Evolutionary conservation across 176 grass and related monocot species (phyloP).

Genomic region (Tuctoria greenei): DNA sequence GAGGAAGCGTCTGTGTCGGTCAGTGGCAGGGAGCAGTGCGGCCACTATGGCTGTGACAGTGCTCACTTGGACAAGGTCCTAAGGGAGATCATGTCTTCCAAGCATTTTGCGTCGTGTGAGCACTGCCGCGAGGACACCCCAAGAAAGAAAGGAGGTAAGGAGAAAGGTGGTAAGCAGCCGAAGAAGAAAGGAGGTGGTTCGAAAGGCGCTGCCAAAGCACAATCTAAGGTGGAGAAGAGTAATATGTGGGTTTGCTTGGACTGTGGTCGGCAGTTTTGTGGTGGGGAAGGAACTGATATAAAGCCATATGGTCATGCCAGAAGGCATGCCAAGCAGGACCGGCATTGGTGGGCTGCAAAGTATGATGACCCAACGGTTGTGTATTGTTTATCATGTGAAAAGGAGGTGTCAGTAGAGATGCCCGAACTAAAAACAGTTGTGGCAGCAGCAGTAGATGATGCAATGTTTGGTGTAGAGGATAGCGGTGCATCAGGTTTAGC

Average conservation of each 20-base stretch:
- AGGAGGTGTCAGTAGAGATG: slow-evolving; percentile 54
- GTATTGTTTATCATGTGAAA: slow-evolving; percentile 79
- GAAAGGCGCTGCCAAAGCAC: slow-evolving; percentile 26
- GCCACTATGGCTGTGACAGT: slow-evolving; percentile 50
- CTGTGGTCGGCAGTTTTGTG: slow-evolving; percentile 73
- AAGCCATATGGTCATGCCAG: slow-evolving; percentile 88
- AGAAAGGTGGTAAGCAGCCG: slow-evolving; percentile 62
- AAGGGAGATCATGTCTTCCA: slow-evolving; percentile 53
- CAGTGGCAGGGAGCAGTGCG: slow-evolving; percentile 55
- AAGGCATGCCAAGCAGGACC: slow-evolving; percentile 83
- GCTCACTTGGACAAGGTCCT: slow-evolving; percentile 61
- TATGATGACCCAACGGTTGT: slow-evolving; percentile 44
- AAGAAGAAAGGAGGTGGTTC: slow-evolving; percentile 64
- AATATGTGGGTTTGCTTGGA: slow-evolving; percentile 83
- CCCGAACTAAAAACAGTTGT: slow-evolving; percentile 44
- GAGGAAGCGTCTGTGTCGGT: slow-evolving; percentile 38
- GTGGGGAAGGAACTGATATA: slow-evolving; percentile 50
- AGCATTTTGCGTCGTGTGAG: slow-evolving; percentile 52
- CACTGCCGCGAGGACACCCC: slow-evolving; percentile 78
- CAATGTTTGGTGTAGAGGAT: slow-evolving; percentile 18
- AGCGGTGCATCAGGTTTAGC: slow-evolving; percentile 9
- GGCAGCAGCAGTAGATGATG: slow-evolving; percentile 18
- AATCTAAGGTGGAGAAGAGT: slow-evolving; percentile 44
- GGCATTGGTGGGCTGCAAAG: slow-evolving; percentile 66
- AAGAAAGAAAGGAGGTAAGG: slow-evolving; percentile 44